Evolutionary conservation across 164 flowering plant species (phyloP), one percentile per base, ranked within the genome.

Genomic region (Chimonanthus praecox): DNA sequence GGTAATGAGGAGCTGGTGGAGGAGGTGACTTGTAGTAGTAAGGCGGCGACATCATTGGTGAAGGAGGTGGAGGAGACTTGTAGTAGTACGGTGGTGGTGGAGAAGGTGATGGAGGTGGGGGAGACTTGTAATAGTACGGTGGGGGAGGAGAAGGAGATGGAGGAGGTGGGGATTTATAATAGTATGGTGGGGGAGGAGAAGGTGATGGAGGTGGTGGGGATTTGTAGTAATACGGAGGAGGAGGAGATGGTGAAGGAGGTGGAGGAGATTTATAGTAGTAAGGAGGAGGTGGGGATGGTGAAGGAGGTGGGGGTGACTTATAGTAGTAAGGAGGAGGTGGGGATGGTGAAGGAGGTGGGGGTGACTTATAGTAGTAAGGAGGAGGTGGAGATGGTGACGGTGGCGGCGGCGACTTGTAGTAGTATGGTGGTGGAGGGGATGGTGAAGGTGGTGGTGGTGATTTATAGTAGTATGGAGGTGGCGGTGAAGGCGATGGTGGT

Each of bases 381-480:
- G 81, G 83, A 0, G 78, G 83, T 0, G 83, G 76, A 0, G 72
- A 13, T 2, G 75, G 74, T 0, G 75, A 62, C 3, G 83, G 79
- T 0, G 83, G 80, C 0, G 86, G 80, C 0, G 76, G 70, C 0
- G 84, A 78, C 3, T 77, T 76, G 46, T 85, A 82, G 18, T 80
- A 74, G 58, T 85, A 85, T 0, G 87, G 87, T 13, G 87, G 83
- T n/a, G 87, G 88, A 0, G 87, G 68, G 0, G 62, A 5, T 0
- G 85, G 85, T 7, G 86, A 81, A 0, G 85, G 84, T 46, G 86
- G 85, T 3, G 83, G 82, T n/a, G 74, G 72, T 0, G 87, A 85
- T 6, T 80, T 69, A 0, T 61, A 20, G 3, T 10, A 10, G 0
- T 84, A 85, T 10, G 88, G 86, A 1, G 88, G 88, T 43, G 86